These are phyloP conservation scores for Ostreobium quekettii DNA, from an alignment of 139 green algal species.

Conservation along the genomic window DNA sequence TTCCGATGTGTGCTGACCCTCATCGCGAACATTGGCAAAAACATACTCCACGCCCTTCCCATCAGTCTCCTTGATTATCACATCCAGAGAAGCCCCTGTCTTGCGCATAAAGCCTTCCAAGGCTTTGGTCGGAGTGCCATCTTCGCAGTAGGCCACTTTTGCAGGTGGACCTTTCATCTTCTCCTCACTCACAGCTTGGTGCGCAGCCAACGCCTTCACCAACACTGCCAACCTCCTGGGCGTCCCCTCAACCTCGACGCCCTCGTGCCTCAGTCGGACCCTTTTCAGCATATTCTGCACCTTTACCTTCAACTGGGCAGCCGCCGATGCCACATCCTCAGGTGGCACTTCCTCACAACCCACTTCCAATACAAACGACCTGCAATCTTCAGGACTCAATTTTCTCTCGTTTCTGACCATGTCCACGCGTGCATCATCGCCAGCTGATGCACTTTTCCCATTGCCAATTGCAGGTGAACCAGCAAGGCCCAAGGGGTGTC, in stretches of 20 bases:
- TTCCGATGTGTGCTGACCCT: constrained; percentile 41
- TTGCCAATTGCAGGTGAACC: too few relatives aligned
- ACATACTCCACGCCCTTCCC: constrained; percentile 89
- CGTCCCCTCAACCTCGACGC: constrained; percentile 68
- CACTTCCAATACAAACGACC: constrained; percentile 88
- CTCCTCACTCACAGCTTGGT: constrained; percentile 47
- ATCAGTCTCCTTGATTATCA: constrained; percentile 53
- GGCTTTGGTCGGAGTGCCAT: constrained; percentile 74
- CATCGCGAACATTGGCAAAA: constrained; percentile 60
- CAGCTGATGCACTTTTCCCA: not conserved
- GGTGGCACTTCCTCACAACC: constrained; percentile 96
- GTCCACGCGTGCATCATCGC: not conserved
- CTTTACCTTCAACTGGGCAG: constrained; percentile 67
- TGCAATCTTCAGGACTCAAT: constrained; percentile 10
- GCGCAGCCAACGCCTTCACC: constrained; percentile 57
- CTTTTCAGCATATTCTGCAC: constrained; percentile 51
- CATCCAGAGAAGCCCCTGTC: constrained; percentile 50
- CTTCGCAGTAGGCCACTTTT: constrained; percentile 44
- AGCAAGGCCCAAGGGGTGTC: constrained; percentile 65
- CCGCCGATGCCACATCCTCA: constrained; percentile 64
- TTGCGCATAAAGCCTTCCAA: constrained; percentile 90
- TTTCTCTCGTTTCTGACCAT: not conserved
- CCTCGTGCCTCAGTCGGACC: constrained; percentile 62
- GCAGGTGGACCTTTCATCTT: constrained; percentile 69
- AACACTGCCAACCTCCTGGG: constrained; percentile 74